Evolutionary conservation across 805 yeast species (phyloP).

Genomic region (Ogataea methylovora): DNA sequence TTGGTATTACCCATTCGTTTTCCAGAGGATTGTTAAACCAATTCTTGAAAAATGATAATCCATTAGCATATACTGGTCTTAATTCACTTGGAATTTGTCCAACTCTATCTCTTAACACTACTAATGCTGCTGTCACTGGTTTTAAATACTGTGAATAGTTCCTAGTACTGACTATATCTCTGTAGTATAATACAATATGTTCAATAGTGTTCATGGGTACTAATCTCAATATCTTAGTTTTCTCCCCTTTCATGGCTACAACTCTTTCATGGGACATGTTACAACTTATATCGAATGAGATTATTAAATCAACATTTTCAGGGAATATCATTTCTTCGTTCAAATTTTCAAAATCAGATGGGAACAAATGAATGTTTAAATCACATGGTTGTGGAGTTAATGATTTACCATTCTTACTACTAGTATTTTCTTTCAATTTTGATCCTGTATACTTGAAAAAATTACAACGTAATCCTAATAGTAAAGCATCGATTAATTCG

Average conservation of each 20-base stretch:
- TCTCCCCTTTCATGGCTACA: constrained; percentile 2
- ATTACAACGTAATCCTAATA: constrained; percentile 52
- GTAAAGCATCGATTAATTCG: constrained; percentile 67
- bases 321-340: constrained; percentile 6
- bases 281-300: constrained; percentile 25
- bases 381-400: too few relatives aligned
- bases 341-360: constrained; percentile 23
- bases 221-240: constrained; percentile 46
- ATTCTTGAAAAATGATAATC: constrained; percentile 50
- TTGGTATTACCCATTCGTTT: constrained; percentile 72
- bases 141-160: constrained; percentile 42
- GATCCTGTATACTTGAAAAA: constrained; percentile 58
- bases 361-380: constrained; percentile 34
- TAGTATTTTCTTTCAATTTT: constrained; percentile 40
- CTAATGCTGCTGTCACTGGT: constrained; percentile 73
- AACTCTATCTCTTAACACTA: constrained; percentile 71
- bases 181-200: constrained; percentile 58
- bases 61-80: constrained; percentile 64
- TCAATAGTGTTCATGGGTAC: constrained; percentile 79
- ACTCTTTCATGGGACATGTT: constrained; percentile 14
- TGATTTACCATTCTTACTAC: constrained; percentile 14
- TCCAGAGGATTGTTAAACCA: constrained; percentile 40
- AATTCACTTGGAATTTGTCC: constrained; percentile 79
- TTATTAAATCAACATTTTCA: constrained; percentile 17
- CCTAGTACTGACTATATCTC: constrained; percentile 21